Base-by-base conservation (phyloP, 1,284 basidiomycete species). In the Ceratobasidium sp. region DNA sequence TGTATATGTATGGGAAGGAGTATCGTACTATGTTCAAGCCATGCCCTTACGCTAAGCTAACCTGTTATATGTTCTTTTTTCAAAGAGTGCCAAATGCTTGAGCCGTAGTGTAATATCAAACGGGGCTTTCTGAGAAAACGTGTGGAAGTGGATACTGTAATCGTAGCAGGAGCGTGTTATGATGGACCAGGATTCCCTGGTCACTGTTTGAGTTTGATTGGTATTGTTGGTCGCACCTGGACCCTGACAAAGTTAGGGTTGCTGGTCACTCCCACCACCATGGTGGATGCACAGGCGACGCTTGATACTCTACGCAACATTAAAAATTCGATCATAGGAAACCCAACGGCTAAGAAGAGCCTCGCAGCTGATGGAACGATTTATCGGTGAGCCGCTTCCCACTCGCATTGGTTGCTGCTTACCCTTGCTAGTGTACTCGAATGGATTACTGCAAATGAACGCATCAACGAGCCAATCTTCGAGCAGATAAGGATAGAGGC, bases 231-330 rank as follows among this genome's bases (percentile, higher is more conserved):
- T n/a, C n/a, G n/a, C n/a, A n/a, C n/a, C n/a, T n/a, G n/a, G n/a
- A n/a, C n/a, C n/a, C 10, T 47, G 10, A 6, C 45, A 47, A 20
- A 20, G 45, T 22, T 15, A 7, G 45, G 22, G 38, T 8, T 20
- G 7, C 45, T 54, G 27, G 13, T 35, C 32, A 45, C 43, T 22
- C 38, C 62, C 32, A 67, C 62, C 49, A 54, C 20, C 49, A 67
- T 67, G 62, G 62, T 67, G 34, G 62, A 67, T 29, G 62, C 62
- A 3, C 49, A 67, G 22, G 50, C 50, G 17, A 67, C 62, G 7
- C 45, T 67, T 22, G 62, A 67, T 15, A 67, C 62, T 15, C 50
- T 67, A 22, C 49, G 50, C 5, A 54, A 29, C 32, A 54, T 67
- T 31, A 67, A 67, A 22, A 67, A 67, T 50, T 42, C 62, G 22